Evolutionary conservation across 2,329 filamentous ascomycete species (phyloP).

Genomic region (Penicillium concentricum): DNA sequence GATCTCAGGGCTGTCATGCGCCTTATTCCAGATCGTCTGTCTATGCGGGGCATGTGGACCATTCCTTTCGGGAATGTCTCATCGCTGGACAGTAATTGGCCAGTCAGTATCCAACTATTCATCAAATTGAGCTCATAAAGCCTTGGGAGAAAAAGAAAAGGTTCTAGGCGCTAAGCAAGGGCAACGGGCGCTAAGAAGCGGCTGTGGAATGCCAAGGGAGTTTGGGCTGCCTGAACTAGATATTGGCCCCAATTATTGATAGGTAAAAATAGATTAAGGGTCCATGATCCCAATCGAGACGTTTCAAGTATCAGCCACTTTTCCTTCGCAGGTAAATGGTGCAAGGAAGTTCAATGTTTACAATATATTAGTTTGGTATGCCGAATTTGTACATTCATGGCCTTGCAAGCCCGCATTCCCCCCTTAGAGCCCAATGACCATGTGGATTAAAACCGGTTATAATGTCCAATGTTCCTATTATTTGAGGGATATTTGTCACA

Average conservation of each 20-base stretch:
- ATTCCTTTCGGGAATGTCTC: conserved; percentile 10
- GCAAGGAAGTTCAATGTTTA: background rate
- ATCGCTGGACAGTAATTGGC: background rate
- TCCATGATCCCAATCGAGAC: background rate
- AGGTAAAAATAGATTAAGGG: background rate
- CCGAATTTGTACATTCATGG: conserved; percentile 15
- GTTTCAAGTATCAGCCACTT: background rate
- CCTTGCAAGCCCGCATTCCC: conserved; percentile 12
- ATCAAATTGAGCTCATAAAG: background rate
- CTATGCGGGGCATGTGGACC: background rate
- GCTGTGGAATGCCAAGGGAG: background rate
- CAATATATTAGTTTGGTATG: conserved; percentile 2
- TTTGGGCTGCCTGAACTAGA: background rate
- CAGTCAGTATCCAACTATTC: background rate
- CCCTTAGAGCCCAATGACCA: background rate
- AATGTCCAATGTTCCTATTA: background rate
- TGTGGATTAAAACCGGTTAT: background rate
- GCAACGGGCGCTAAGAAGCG: background rate
- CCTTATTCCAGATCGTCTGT: background rate
- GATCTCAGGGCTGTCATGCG: background rate
- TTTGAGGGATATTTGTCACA: background rate
- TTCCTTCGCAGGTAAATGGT: background rate
- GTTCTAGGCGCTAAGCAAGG: background rate
- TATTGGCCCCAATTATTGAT: background rate
- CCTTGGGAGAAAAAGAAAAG: background rate